A percentile compares a stretch with the other conserved stretches of the same genome.
Conservation (phyloP, 768 basidiomycete species). For the Phylloporus sp. region DNA sequence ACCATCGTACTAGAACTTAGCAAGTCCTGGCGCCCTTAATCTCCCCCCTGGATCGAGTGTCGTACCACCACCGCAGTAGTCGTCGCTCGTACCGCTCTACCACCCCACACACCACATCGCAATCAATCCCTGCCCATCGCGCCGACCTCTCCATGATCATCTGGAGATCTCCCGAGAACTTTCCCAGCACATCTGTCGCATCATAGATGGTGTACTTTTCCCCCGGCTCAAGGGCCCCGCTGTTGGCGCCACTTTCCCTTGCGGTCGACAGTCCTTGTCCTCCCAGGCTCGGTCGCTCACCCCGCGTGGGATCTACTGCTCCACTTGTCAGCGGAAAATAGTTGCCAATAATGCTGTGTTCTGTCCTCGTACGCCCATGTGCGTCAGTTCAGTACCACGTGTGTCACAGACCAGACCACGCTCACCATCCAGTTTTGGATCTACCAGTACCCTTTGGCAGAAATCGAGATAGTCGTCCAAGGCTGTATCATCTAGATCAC, state of each 20-base stretch:
- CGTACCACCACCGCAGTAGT: slow-evolving; percentile 48
- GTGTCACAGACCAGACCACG: slow-evolving; percentile 13
- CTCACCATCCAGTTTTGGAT: slow-evolving; percentile 26
- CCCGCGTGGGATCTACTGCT: not conserved
- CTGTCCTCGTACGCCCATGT: slow-evolving; percentile 11
- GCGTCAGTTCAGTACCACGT: slow-evolving; percentile 11
- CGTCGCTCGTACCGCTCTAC: slow-evolving; percentile 68
- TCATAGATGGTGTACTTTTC: slow-evolving; percentile 62
- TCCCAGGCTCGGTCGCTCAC: not conserved
- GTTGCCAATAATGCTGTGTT: slow-evolving; percentile 33
- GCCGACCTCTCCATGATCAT: slow-evolving; percentile 50
- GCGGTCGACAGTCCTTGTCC: slow-evolving; percentile 11
- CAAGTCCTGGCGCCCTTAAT: slow-evolving; percentile 14
- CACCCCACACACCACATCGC: slow-evolving; percentile 48
- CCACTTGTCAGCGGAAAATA: slow-evolving; percentile 39
- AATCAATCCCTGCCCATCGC: slow-evolving; percentile 51
- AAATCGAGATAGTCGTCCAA: slow-evolving; percentile 67
- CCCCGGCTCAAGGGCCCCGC: slow-evolving; percentile 45
- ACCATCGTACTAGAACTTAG: too few species aligned
- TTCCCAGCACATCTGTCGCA: slow-evolving; percentile 63
- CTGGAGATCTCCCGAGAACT: slow-evolving; percentile 47
- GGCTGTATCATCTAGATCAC: slow-evolving; percentile 46
- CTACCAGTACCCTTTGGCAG: slow-evolving; percentile 52
- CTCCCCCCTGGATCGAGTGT: slow-evolving; percentile 17
- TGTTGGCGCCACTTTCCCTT: slow-evolving; percentile 2